phyloP scores from a whole-genome alignment of 805 yeast genomes.

The Candida chauliodis region DNA sequence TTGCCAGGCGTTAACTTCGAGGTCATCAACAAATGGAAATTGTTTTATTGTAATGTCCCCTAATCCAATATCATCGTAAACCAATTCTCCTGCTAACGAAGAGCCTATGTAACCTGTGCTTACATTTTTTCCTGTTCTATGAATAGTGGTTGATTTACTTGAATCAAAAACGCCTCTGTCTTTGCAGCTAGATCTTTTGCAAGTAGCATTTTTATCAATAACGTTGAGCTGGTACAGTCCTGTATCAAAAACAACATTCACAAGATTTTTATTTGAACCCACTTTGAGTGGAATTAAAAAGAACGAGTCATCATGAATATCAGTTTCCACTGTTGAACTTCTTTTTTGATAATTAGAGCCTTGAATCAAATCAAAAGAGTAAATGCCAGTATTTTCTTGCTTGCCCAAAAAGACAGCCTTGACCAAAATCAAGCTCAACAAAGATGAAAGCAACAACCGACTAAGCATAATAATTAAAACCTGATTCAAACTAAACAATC shows the following conservation, averaged over 20 bases:
- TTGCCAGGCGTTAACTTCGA: not conserved
- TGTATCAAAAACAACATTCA: not conserved
- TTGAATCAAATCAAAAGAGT: too few relatives aligned
- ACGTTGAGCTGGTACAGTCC: not conserved
- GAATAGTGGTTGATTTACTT: not conserved
- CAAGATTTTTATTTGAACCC: slow-evolving; percentile 1
- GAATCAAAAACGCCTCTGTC: not conserved
- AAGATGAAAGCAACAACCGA: too few relatives aligned
- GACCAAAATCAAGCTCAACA: too few relatives aligned
- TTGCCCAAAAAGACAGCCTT: too few relatives aligned
- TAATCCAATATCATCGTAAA: not conserved
- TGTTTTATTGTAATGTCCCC: not conserved
- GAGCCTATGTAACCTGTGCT: not conserved
- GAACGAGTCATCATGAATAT: too few relatives aligned
- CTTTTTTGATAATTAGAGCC: too few relatives aligned
- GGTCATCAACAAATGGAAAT: not conserved
- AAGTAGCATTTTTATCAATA: not conserved
- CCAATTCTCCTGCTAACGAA: not conserved
- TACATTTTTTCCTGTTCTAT: not conserved
- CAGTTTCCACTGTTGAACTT: too few relatives aligned
- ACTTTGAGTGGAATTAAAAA: too few relatives aligned
- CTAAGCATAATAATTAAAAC: too few relatives aligned
- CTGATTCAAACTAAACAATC: too few relatives aligned
- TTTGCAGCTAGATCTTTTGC: not conserved
- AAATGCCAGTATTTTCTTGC: too few relatives aligned